Conservation (phyloP, 164 flowering plant species). For the Sextonia rubra region DNA sequence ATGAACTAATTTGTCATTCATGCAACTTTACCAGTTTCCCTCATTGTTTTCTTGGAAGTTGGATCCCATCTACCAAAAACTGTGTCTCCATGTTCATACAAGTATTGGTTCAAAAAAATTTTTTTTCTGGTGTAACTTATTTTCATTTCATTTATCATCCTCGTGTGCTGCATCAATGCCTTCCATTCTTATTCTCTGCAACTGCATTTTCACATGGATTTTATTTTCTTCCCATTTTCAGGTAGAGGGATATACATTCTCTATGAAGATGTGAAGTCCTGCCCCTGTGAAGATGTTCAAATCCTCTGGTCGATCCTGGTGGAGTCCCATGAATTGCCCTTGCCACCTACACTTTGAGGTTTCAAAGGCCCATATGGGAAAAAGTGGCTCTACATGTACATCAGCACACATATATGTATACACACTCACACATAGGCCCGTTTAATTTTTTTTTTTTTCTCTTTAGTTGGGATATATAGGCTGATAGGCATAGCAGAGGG, state of each 20-base stretch:
- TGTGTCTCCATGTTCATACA: background rate
- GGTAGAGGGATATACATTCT: slow-evolving; percentile 94
- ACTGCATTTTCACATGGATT: background rate
- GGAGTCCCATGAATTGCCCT: slow-evolving; percentile 57
- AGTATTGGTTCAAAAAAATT: too few species aligned
- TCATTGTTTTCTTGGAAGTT: too few species aligned
- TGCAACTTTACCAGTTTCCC: background rate
- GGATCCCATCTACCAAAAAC: background rate
- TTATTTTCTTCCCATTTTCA: slow-evolving; percentile 24
- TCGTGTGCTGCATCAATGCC: background rate
- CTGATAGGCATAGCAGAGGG: background rate
- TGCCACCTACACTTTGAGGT: slow-evolving; percentile 37
- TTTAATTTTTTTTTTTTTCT: background rate
- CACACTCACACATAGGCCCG: background rate
- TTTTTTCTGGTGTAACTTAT: background rate
- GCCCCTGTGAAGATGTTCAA: slow-evolving; percentile 94
- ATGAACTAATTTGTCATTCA: background rate
- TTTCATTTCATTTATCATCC: background rate
- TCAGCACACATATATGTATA: background rate
- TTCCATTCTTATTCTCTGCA: background rate
- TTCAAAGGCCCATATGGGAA: slow-evolving; percentile 2
- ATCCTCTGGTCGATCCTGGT: slow-evolving; percentile 94
- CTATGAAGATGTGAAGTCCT: slow-evolving; percentile 95
- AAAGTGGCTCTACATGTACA: slow-evolving; percentile 8
- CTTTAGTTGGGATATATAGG: background rate